Percentiles rank a stretch among this genome's conserved stretches.
Evolutionary conservation across 805 yeast genomes (phyloP).

Genomic region (Candida chilensis): DNA sequence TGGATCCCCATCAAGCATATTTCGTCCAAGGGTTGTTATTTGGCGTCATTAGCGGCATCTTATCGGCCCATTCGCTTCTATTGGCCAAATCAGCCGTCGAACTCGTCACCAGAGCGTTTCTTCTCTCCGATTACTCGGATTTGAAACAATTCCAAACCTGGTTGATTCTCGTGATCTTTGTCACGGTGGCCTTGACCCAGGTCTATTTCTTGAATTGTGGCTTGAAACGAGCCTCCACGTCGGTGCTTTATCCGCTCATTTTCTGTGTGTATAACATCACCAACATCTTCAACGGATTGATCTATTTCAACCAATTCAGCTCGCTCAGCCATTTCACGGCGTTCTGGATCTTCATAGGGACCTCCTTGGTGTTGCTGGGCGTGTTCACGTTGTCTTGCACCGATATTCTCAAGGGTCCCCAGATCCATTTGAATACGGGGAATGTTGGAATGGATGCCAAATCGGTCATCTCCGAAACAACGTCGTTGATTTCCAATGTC

Average conservation of each 20-base stretch:
- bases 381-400: conserved; percentile 61
- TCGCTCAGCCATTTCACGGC: conserved; percentile 21
- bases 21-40: conserved; percentile 48
- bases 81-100: conserved; percentile 83
- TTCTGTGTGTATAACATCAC: conserved; percentile 75
- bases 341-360: conserved; percentile 32
- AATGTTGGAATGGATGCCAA: too few species aligned
- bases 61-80: conserved; percentile 79
- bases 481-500: too few species aligned
- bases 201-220: conserved; percentile 70
- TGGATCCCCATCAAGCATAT: conserved; percentile 8
- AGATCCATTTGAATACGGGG: too few species aligned
- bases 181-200: conserved; percentile 61
- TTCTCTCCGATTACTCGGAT: conserved; percentile 15
- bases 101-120: conserved; percentile 39
- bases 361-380: conserved; percentile 51
- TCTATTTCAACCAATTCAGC: conserved; percentile 45
- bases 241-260: conserved; percentile 75
- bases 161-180: conserved; percentile 43
- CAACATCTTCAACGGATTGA: conserved; percentile 57
- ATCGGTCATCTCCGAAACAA: not conserved
- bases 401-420: too few species aligned
- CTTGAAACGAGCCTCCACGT: conserved; percentile 58
- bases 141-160: conserved; percentile 25
- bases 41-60: conserved; percentile 65